Evolutionary conservation across 2,329 filamentous ascomycete genomes (phyloP), one percentile per base, ranked within the genome.

Genomic region (Hypoxylon sp.): DNA sequence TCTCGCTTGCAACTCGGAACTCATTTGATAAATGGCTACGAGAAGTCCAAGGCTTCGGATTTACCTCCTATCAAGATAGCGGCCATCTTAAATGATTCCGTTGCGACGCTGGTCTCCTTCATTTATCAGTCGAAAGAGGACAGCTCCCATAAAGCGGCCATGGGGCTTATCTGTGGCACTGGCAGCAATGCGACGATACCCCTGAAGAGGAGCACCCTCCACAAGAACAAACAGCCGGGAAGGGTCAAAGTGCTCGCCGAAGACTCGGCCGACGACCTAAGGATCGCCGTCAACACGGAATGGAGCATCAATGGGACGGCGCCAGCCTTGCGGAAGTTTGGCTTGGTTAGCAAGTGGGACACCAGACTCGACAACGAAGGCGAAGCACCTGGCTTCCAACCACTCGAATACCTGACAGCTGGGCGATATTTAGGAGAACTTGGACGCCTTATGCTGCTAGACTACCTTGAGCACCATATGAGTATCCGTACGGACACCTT

Each of bases 361-460:
- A 74, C 78, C 8, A 75, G 81, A 56, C 79, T 95, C 4, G 89
- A 92, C 65, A 74, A 74, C 3, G 82, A 86, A 41, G 88, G 87
- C 65, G 87, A 91, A 66, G 79, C 78, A 5, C 88, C 90, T 0
- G 90, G 90, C 0, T 92, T 94, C 66, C 90, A 94, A 64, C 90
- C 90, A 0, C 83, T 94, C 17, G 91, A 95, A 70, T 94, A 93
- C 74, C 91, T 94, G 88, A 92, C 89, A 0, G 85, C 89, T 2
- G 90, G 90, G 2, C 81, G 90, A 35, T 93, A 93, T 70, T 80
- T 93, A 3, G 90, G 90, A 47, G 90, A 93, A 73, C 82, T 93
- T 9, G 87, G 88, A 20, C 85, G 90, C 21, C 78, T 92, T 53
- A 85, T 90, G 60, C 79, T 92, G 50, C 73, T 87, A 35, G 87